phyloP scores from a whole-genome alignment of 2,329 filamentous ascomycete species.

The Sporothrix schenckii region DNA sequence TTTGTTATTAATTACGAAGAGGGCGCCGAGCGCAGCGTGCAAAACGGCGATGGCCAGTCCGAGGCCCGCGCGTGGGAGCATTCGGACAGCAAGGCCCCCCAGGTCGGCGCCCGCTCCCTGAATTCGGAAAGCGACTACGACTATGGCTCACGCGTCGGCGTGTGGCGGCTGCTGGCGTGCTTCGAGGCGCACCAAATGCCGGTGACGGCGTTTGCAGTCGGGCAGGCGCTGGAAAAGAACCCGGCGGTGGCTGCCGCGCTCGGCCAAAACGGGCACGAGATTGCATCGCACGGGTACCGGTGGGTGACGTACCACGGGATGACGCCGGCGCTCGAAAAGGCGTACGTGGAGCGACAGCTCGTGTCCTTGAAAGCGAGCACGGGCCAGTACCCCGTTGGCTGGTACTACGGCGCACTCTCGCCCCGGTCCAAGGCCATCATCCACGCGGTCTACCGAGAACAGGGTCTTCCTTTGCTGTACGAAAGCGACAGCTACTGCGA shows the following conservation, averaged over 20 bases:
- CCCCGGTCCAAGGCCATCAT: constrained; percentile 33
- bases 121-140: constrained; percentile 36
- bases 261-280: constrained; percentile 33
- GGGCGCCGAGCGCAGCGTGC: constrained; percentile 42
- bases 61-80: constrained; percentile 35
- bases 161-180: constrained; percentile 35
- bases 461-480: constrained; percentile 32
- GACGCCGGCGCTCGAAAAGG: constrained; percentile 31
- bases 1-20: constrained; percentile 47
- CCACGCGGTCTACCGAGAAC: constrained; percentile 33
- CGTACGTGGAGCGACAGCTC: constrained; percentile 30
- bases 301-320: constrained; percentile 33
- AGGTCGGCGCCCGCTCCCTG: constrained; percentile 32
- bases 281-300: constrained; percentile 34
- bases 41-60: constrained; percentile 42
- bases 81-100: constrained; percentile 28
- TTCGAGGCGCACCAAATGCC: constrained; percentile 31
- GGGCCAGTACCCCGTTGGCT: constrained; percentile 34
- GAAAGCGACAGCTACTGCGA: constrained; percentile 36
- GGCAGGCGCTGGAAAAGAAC: constrained; percentile 34
- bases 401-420: constrained; percentile 36
- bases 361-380: constrained; percentile 32
- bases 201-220: constrained; percentile 33
- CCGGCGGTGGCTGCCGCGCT: constrained; percentile 33
- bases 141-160: constrained; percentile 35